Percentiles rank a stretch among this genome's conserved stretches.
Evolutionary conservation across 352 stramenopile genomes (phyloP).

Genomic region (Globisporangium viniferum): DNA sequence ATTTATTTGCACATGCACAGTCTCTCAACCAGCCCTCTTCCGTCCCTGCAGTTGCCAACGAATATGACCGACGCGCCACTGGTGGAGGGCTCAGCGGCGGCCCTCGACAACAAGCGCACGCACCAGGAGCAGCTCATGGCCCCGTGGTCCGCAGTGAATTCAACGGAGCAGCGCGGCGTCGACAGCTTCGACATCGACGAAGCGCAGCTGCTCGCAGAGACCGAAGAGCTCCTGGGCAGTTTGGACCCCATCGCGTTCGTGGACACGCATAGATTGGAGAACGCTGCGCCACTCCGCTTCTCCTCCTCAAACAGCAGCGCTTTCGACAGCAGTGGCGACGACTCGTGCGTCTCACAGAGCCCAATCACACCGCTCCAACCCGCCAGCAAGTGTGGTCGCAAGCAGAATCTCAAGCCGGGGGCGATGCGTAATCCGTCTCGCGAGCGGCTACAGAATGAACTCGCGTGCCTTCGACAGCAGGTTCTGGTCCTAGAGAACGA

Average conservation of each 20-base stretch:
- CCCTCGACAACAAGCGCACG: no score
- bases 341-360: background rate
- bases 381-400: background rate
- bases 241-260: constrained; percentile 14
- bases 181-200: constrained; percentile 6
- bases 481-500: constrained; percentile 21
- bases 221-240: constrained; percentile 5
- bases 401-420: background rate
- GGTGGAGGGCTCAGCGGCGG: no score
- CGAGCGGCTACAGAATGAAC: constrained; percentile 23
- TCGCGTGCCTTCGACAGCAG: constrained; percentile 21
- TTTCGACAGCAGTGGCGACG: background rate
- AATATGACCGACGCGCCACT: background rate
- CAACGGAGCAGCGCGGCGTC: background rate
- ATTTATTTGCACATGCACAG: no score
- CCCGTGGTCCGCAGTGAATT: no score
- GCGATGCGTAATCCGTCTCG: background rate
- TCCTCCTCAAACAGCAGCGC: background rate
- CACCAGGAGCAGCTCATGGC: background rate
- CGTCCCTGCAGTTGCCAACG: background rate
- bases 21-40: no score
- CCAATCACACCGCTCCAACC: background rate
- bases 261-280: background rate
- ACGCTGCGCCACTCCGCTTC: constrained; percentile 1
- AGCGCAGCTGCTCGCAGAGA: constrained; percentile 10